phyloP scores from a whole-genome alignment of 805 yeast species.

The Ogataea degrootiae region DNA sequence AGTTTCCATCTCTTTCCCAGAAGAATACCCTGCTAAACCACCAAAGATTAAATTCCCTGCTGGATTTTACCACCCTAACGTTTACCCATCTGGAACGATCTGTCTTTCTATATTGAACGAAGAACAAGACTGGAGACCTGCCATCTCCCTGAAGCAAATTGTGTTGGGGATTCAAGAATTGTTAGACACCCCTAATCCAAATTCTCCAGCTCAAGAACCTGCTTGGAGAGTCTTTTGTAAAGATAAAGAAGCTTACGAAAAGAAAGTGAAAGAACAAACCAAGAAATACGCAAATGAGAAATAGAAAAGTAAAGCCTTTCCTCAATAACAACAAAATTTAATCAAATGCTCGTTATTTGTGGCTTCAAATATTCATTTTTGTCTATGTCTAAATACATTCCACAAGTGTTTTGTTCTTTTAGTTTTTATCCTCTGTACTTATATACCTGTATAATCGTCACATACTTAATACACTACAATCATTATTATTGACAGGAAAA shows the following conservation, averaged over 20 bases:
- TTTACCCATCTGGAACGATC: constrained; percentile 95
- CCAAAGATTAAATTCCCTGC: constrained; percentile 89
- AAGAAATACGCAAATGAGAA: constrained; percentile 50
- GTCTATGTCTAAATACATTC: background rate
- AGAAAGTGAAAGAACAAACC: constrained; percentile 78
- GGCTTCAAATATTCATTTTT: background rate
- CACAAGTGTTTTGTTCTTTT: background rate
- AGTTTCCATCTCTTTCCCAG: constrained; percentile 74
- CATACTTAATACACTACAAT: background rate
- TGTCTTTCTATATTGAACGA: constrained; percentile 92
- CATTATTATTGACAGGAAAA: no score
- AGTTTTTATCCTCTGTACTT: background rate
- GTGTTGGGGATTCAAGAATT: constrained; percentile 90
- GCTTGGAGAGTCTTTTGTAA: constrained; percentile 85
- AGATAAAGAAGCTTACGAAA: constrained; percentile 65
- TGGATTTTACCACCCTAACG: constrained; percentile 94
- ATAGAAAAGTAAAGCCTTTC: constrained; percentile 1
- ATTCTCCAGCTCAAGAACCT: constrained; percentile 96
- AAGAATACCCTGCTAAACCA: constrained; percentile 94
- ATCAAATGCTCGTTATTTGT: background rate
- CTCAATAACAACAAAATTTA: background rate
- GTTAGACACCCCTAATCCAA: constrained; percentile 84
- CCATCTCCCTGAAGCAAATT: constrained; percentile 85
- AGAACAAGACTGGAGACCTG: constrained; percentile 97
- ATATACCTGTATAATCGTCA: constrained; percentile 2